Evolutionary conservation across 1,284 basidiomycete genomes (phyloP).

Genomic region (Ustilago shanxiensis): DNA sequence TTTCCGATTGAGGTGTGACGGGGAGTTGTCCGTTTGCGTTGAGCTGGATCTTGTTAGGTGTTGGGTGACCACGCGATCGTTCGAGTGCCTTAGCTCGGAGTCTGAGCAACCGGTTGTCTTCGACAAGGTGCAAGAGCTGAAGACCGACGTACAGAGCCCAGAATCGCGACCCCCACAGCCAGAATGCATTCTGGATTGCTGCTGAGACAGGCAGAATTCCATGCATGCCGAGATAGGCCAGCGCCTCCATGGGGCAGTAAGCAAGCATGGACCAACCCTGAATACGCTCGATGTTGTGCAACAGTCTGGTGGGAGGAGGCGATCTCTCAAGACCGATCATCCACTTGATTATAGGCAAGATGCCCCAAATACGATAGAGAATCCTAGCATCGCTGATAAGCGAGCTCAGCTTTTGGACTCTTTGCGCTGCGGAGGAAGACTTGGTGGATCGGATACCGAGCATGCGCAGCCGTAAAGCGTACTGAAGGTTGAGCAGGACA

Average conservation of each 20-base stretch:
- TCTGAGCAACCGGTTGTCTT: conserved; percentile 68
- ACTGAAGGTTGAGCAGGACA: conserved; percentile 60
- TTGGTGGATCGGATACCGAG: conserved; percentile 46
- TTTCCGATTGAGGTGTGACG: conserved; percentile 27
- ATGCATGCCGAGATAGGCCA: conserved; percentile 67
- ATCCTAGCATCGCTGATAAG: conserved; percentile 64
- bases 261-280: conserved; percentile 69
- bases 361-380: conserved; percentile 68
- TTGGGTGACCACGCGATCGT: conserved; percentile 63
- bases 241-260: conserved; percentile 68
- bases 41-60: conserved; percentile 48
- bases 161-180: conserved; percentile 60
- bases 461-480: conserved; percentile 59
- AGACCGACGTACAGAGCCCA: conserved; percentile 69
- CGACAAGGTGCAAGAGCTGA: conserved; percentile 67
- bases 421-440: conserved; percentile 44
- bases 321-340: conserved; percentile 65
- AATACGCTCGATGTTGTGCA: conserved; percentile 68
- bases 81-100: conserved; percentile 66
- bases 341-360: conserved; percentile 69
- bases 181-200: conserved; percentile 56
- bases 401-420: conserved; percentile 51
- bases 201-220: conserved; percentile 59
- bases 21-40: conserved; percentile 24
- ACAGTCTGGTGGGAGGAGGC: conserved; percentile 61